phyloP scores from a whole-genome alignment of 371 early-diverging fungal species.

The Mortierella polycephala region DNA sequence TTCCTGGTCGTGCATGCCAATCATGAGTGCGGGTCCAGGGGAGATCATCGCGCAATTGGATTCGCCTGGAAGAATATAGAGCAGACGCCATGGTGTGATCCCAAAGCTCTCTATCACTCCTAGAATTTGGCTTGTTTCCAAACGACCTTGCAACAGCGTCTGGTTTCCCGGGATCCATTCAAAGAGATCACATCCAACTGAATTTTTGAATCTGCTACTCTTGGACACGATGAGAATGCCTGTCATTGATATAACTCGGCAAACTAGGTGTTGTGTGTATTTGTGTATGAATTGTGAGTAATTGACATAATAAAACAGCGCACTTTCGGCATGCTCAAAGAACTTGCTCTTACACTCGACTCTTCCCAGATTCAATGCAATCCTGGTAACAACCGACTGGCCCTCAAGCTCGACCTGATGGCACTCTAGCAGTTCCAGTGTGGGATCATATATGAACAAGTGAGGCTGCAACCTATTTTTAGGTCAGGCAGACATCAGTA shows the following conservation, averaged over 20 bases:
- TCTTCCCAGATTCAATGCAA: constrained; percentile 12
- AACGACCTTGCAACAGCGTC: constrained; percentile 7
- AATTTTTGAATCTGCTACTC: not conserved
- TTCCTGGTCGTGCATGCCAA: not conserved
- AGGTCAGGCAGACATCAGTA: not conserved
- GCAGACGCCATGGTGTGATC: constrained; percentile 5
- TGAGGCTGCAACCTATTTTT: constrained; percentile 21
- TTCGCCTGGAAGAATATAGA: constrained; percentile 1
- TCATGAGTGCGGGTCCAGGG: not conserved
- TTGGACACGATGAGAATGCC: constrained; percentile 4
- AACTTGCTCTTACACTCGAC: constrained; percentile 10
- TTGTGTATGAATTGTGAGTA: no score
- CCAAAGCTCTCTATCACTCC: constrained; percentile 2
- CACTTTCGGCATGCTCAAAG: not conserved
- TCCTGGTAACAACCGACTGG: constrained; percentile 5
- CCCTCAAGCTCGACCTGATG: constrained; percentile 11
- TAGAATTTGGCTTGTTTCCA: constrained; percentile 14
- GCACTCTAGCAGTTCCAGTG: constrained; percentile 24
- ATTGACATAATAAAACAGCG: not conserved
- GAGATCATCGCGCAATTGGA: not conserved
- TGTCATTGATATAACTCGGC: constrained; percentile 1
- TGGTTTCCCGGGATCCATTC: constrained; percentile 24
- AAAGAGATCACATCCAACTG: constrained; percentile 9
- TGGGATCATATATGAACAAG: constrained; percentile 18
- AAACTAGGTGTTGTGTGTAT: not conserved